These are phyloP conservation scores for Pseudohyphozyma bogoriensis DNA, from an alignment of 768 basidiomycete species.

Conservation along the genomic window DNA sequence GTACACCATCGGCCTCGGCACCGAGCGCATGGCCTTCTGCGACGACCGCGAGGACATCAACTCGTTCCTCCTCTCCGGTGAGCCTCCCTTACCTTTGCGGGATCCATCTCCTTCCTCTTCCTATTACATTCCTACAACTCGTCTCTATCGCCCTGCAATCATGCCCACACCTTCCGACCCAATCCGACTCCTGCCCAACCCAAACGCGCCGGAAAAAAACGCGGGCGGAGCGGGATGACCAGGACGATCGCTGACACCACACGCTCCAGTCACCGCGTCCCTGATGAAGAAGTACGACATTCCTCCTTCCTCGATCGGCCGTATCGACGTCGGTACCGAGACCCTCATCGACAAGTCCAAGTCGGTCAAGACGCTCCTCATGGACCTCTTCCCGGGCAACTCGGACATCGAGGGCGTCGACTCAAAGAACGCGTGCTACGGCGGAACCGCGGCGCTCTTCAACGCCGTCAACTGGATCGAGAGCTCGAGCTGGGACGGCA, in stretches of 20 bases:
- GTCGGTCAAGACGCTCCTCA: slow-evolving; percentile 92
- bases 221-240: too few relatives aligned
- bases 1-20: slow-evolving; percentile 96
- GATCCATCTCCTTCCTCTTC: too few relatives aligned
- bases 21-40: slow-evolving; percentile 96
- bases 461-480: slow-evolving; percentile 99
- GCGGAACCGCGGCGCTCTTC: slow-evolving; percentile 95
- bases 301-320: slow-evolving; percentile 91
- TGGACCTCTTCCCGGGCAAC: slow-evolving; percentile 96
- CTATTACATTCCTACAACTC: too few relatives aligned
- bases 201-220: too few relatives aligned
- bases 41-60: slow-evolving; percentile 99
- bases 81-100: slow-evolving; percentile 34
- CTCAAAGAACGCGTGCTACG: slow-evolving; percentile 98
- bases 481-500: slow-evolving; percentile 89
- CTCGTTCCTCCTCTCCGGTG: slow-evolving; percentile 89
- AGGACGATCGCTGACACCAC: background rate
- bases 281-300: slow-evolving; percentile 89
- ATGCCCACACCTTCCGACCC: too few relatives aligned
- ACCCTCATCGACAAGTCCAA: slow-evolving; percentile 99
- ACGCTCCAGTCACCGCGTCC: slow-evolving; percentile 61
- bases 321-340: slow-evolving; percentile 96
- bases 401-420: slow-evolving; percentile 97
- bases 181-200: too few relatives aligned
- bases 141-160: too few relatives aligned